Evolutionary conservation across 495 filamentous ascomycete species (phyloP).

Genomic region (Ramalina intermedia): DNA sequence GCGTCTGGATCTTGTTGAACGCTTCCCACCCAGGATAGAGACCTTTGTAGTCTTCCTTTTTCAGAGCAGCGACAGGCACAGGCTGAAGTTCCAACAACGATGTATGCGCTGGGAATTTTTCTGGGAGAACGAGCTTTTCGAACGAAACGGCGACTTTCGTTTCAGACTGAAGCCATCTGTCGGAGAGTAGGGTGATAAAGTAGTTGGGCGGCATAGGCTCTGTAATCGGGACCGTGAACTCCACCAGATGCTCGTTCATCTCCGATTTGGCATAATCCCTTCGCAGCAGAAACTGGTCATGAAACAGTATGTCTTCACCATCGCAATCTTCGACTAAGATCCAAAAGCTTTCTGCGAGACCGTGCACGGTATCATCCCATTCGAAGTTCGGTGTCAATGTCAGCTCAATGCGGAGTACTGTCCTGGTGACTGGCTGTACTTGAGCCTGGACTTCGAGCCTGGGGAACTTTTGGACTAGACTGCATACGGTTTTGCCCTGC

Average conservation of each 20-base stretch:
- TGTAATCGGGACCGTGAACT: conserved; percentile 90
- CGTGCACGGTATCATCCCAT: conserved; percentile 87
- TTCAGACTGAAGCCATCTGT: conserved; percentile 97
- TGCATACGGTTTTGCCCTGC: conserved; percentile 72
- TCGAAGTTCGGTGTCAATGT: conserved; percentile 91
- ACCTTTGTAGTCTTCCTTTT: conserved; percentile 64
- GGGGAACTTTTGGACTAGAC: conserved; percentile 82
- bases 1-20: conserved; percentile 97
- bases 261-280: conserved; percentile 68
- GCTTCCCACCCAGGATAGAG: conserved; percentile 75
- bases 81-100: conserved; percentile 81
- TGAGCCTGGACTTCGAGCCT: conserved; percentile 82
- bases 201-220: conserved; percentile 98
- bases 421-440: conserved; percentile 86
- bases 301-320: conserved; percentile 88
- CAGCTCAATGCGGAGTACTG: conserved; percentile 87
- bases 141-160: conserved; percentile 88
- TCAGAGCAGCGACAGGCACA: conserved; percentile 73
- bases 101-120: conserved; percentile 91
- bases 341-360: conserved; percentile 84
- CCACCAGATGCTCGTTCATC: conserved; percentile 87
- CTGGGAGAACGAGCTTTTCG: conserved; percentile 82
- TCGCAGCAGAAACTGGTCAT: conserved; percentile 86
- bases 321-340: conserved; percentile 95
- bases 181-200: conserved; percentile 87